Base-by-base conservation (phyloP, 2,329 filamentous ascomycete genomes). In the Gnomoniopsis sp. region DNA sequence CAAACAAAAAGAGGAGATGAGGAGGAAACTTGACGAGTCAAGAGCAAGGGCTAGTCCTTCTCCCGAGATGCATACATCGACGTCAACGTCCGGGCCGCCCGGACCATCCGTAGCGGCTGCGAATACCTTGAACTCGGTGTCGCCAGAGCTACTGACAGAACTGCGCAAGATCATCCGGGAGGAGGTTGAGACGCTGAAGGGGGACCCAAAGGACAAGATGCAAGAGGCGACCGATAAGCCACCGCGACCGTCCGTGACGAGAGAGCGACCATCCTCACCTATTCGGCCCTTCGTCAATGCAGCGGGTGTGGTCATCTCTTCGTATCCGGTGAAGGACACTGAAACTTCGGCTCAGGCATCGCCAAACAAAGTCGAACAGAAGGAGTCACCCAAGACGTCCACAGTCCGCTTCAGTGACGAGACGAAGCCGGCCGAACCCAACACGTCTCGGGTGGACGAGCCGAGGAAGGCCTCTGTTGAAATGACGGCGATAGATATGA, bases 401-500 rank as follows among this genome's bases (percentile, higher is more conserved):
- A 57, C 57, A 36, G 57, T 62, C 49, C 60, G 57, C 47, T 62
- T 62, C 26, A 62, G 60, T 47, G 44, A 51, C 14, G 60, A 62
- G 51, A 58, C 55, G 6, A 62, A 62, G 33, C 53, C 59, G 19
- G 53, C 51, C 34, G 49, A 26, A 19, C 55, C 55, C 22, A 48
- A 26, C 6, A 36, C 48, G 7, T 49, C 48, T 15, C 41, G 55
- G 38, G 23, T 26, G 26, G 53, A 59, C 21, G 59, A 59, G 6
- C 26, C 34, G 4, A 44, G 26, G 17, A 52, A 49, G 49, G n/a
- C 47, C 19, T 44, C 58, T 14, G 66, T 73, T 34, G 83, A 85
- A 60, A 70, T 80, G 61, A 86, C 82, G 1, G 82, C 83, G 1
- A 72, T 89, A 30, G 89, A 93, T 69, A 84, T 82, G 68, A 87